Evolutionary conservation across 2,329 filamentous ascomycete species (phyloP).

Genomic region (Talaromyces marneffei): DNA sequence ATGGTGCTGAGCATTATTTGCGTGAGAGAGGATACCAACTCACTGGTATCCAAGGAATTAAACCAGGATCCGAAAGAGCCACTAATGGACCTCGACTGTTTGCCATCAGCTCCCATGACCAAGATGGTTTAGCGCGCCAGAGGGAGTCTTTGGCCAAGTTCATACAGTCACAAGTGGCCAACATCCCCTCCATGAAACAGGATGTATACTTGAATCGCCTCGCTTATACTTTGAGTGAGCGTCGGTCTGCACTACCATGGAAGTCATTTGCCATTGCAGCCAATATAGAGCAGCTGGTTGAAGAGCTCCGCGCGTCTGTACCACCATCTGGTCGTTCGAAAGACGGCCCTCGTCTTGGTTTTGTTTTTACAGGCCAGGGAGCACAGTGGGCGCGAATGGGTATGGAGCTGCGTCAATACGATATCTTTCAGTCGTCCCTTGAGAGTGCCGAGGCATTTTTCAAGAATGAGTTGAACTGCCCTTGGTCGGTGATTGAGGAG

Average conservation of each 20-base stretch:
- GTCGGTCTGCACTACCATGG: not conserved
- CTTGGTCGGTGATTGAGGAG: not conserved
- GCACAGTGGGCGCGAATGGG: constrained; percentile 22
- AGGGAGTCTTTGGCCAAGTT: not conserved
- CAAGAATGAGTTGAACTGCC: not conserved
- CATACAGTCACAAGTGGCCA: not conserved
- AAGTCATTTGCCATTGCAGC: not conserved
- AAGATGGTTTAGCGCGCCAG: not conserved
- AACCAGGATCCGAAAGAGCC: constrained; percentile 12
- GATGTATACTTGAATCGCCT: not conserved
- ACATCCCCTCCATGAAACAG: not conserved
- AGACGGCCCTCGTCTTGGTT: constrained; percentile 15
- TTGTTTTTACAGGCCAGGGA: constrained; percentile 22
- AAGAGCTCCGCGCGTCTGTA: not conserved
- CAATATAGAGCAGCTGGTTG: not conserved
- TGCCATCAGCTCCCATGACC: not conserved
- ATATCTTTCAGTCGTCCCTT: constrained; percentile 3
- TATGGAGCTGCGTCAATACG: constrained; percentile 3
- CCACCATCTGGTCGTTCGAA: not conserved
- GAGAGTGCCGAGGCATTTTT: not conserved
- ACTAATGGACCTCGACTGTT: not conserved
- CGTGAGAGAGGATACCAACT: not conserved
- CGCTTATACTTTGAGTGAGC: not conserved
- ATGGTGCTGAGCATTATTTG: not conserved
- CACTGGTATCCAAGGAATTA: not conserved